These are phyloP conservation scores for Quercus variabilis DNA, from an alignment of 306 rosid genomes.

Conservation along the genomic window DNA sequence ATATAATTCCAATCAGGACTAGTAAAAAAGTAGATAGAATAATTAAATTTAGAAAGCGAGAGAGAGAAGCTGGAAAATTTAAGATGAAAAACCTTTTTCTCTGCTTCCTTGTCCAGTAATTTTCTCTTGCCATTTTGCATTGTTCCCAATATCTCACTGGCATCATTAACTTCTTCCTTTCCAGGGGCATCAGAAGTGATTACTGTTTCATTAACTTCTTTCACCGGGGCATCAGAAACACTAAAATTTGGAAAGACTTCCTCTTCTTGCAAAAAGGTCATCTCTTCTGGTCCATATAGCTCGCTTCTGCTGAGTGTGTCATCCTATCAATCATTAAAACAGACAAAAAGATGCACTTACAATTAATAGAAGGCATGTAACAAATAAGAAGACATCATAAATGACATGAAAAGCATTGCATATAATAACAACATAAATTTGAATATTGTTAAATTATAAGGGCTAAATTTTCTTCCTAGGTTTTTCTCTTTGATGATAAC, in stretches of 20 bases:
- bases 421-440: background rate
- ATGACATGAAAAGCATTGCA: background rate
- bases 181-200: slow-evolving; percentile 24
- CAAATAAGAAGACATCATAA: background rate
- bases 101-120: slow-evolving; percentile 45
- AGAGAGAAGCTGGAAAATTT: background rate
- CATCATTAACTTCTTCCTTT: slow-evolving; percentile 37
- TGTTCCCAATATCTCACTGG: slow-evolving; percentile 27
- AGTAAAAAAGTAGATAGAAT: background rate
- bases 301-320: slow-evolving; percentile 25
- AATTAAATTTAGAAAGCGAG: slow-evolving; percentile 11
- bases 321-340: slow-evolving; percentile 49
- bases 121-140: slow-evolving; percentile 63
- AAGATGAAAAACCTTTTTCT: slow-evolving; percentile 56
- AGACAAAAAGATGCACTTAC: slow-evolving; percentile 13
- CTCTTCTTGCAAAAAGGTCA: slow-evolving; percentile 85
- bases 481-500: background rate
- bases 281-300: slow-evolving; percentile 63
- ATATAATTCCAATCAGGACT: background rate
- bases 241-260: slow-evolving; percentile 56
- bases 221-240: slow-evolving; percentile 40
- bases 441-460: no score
- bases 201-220: slow-evolving; percentile 38
- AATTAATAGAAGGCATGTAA: background rate
- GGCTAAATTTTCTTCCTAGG: no score